Conservation (phyloP, 2,329 filamentous ascomycete species). For the Beauveria sp. region DNA sequence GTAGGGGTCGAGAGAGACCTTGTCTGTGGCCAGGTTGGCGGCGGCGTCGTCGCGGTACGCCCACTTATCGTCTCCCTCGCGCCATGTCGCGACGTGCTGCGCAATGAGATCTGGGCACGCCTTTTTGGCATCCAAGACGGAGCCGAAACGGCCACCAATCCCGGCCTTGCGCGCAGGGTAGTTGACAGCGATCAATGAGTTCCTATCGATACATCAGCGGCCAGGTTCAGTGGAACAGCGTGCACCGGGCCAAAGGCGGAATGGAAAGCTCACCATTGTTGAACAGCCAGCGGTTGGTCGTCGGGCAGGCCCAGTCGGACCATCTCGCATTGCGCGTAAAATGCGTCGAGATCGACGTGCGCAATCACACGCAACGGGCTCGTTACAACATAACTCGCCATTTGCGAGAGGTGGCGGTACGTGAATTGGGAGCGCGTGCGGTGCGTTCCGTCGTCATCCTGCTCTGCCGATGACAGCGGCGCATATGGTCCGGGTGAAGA, state of each 20-base stretch:
- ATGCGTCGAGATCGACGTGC: conserved; percentile 93
- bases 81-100: conserved; percentile 93
- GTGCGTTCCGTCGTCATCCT: conserved; percentile 17
- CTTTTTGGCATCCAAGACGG: conserved; percentile 73
- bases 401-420: conserved; percentile 70
- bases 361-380: conserved; percentile 81
- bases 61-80: conserved; percentile 87
- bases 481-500: background rate
- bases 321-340: conserved; percentile 96
- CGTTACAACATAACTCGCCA: conserved; percentile 61
- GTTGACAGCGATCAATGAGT: conserved; percentile 77
- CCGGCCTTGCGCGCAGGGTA: conserved; percentile 81
- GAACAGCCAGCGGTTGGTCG: conserved; percentile 78
- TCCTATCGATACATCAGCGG: background rate
- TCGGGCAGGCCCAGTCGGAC: conserved; percentile 69
- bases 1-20: conserved; percentile 92
- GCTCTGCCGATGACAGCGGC: conserved; percentile 19
- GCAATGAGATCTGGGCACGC: conserved; percentile 75
- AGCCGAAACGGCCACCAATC: conserved; percentile 66
- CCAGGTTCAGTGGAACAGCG: too few relatives aligned
- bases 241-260: too few relatives aligned
- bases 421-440: conserved; percentile 64
- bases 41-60: conserved; percentile 78
- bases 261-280: conserved; percentile 62
- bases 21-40: conserved; percentile 75